Evolutionary conservation across 768 basidiomycete genomes (phyloP).

Genomic region (Lanmaoa pseudosensibilis): DNA sequence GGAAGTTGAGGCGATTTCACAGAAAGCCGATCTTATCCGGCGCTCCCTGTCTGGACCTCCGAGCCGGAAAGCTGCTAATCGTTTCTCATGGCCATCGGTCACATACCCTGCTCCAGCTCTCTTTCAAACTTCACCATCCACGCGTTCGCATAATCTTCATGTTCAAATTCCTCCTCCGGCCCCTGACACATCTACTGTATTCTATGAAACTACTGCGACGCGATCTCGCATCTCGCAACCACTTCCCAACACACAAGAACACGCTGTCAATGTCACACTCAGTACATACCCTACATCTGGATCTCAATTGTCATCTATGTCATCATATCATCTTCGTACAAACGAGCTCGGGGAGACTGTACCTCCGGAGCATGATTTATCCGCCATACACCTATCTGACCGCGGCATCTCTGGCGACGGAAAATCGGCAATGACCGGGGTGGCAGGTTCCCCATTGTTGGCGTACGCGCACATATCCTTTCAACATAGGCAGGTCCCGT

Average conservation of each 20-base stretch:
- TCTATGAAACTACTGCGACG: conserved; percentile 57
- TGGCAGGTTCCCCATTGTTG: conserved; percentile 12
- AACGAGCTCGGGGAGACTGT: conserved; percentile 12
- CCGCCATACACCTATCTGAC: conserved; percentile 23
- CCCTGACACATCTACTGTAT: conserved; percentile 59
- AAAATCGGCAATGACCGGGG: conserved; percentile 1
- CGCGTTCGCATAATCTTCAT: conserved; percentile 33
- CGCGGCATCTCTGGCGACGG: conserved; percentile 8
- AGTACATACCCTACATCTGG: conserved; percentile 31
- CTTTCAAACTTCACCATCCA: conserved; percentile 42
- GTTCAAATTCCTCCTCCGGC: conserved; percentile 31
- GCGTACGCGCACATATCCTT: conserved; percentile 24
- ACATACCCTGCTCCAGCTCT: conserved; percentile 49
- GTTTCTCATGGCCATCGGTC: conserved; percentile 41
- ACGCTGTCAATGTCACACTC: conserved; percentile 23
- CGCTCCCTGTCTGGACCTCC: conserved; percentile 47
- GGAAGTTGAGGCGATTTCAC: conserved; percentile 22
- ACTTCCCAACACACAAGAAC: conserved; percentile 20
- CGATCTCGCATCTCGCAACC: conserved; percentile 28
- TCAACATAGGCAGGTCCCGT: conserved; percentile 50
- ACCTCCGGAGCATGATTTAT: conserved; percentile 20
- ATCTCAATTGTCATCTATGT: conserved; percentile 36
- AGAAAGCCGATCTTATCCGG: conserved; percentile 41
- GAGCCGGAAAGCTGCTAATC: conserved; percentile 35
- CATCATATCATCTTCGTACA: conserved; percentile 30